phyloP scores from a whole-genome alignment of 768 basidiomycete species.

The Pisolithus marmoratus region DNA sequence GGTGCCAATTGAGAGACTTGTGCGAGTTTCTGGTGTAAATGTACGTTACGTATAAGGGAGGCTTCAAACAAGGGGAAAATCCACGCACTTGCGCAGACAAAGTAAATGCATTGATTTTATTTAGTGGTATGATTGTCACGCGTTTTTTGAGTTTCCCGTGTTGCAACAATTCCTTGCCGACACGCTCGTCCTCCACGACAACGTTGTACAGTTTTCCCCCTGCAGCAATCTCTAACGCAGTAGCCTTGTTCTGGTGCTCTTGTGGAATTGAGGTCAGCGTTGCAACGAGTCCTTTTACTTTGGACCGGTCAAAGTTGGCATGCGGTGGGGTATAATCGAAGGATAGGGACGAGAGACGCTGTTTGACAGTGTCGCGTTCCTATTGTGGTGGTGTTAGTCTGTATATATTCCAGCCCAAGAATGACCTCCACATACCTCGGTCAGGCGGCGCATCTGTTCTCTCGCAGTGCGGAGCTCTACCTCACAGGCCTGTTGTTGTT shows the following conservation, averaged over 20 bases:
- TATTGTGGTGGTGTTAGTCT: constrained; percentile 24
- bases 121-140: constrained; percentile 90
- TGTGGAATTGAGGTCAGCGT: constrained; percentile 74
- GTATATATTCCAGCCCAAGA: background rate
- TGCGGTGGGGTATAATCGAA: constrained; percentile 79
- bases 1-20: constrained; percentile 67
- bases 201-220: constrained; percentile 90
- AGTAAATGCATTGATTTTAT: constrained; percentile 72
- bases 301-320: constrained; percentile 73
- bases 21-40: constrained; percentile 57
- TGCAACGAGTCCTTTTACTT: constrained; percentile 90
- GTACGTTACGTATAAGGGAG: background rate
- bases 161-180: constrained; percentile 80
- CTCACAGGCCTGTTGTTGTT: constrained; percentile 61
- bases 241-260: constrained; percentile 70
- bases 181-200: constrained; percentile 84
- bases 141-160: constrained; percentile 76
- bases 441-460: constrained; percentile 47
- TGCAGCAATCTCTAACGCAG: constrained; percentile 89
- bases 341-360: constrained; percentile 63
- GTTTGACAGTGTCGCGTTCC: constrained; percentile 65
- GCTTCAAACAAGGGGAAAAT: background rate
- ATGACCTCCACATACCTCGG: constrained; percentile 47
- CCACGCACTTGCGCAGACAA: constrained; percentile 43
- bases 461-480: constrained; percentile 46